phyloP scores from a whole-genome alignment of 768 basidiomycete genomes.

The Pisolithus microcarpus region DNA sequence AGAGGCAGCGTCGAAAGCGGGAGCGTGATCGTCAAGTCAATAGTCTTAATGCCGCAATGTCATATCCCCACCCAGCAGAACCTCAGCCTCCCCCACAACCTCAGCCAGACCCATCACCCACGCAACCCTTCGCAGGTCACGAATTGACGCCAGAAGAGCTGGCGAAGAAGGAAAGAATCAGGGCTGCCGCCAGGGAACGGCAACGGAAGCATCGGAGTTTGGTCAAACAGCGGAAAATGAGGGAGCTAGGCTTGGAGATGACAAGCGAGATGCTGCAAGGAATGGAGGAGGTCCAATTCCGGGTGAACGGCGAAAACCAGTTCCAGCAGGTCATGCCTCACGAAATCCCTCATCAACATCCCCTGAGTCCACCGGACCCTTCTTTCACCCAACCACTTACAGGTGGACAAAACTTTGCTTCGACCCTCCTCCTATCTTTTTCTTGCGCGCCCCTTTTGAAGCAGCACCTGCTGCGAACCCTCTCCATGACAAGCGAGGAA shows the following conservation, averaged over 20 bases:
- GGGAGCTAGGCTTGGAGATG: constrained; percentile 78
- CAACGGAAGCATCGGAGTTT: constrained; percentile 76
- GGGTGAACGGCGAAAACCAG: constrained; percentile 40
- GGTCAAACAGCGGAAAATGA: constrained; percentile 74
- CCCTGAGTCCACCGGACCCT: constrained; percentile 43
- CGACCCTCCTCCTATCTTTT: constrained; percentile 68
- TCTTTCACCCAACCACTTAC: constrained; percentile 51
- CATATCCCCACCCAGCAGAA: constrained; percentile 30
- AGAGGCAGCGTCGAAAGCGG: constrained; percentile 76
- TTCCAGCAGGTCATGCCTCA: constrained; percentile 32
- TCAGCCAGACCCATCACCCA: constrained; percentile 22
- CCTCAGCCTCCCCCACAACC: constrained; percentile 28
- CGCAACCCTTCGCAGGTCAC: constrained; percentile 21
- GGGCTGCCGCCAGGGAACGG: constrained; percentile 70
- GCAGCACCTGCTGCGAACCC: constrained; percentile 62
- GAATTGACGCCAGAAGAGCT: constrained; percentile 57
- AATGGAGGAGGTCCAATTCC: constrained; percentile 62
- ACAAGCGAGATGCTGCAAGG: constrained; percentile 61
- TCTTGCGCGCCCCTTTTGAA: constrained; percentile 69
- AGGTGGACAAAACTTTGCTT: constrained; percentile 75
- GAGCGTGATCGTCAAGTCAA: constrained; percentile 54
- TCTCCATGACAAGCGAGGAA: constrained; percentile 75
- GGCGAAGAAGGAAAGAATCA: constrained; percentile 60
- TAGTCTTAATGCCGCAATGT: constrained; percentile 35
- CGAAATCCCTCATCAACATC: constrained; percentile 26